Base-by-base conservation (phyloP, 495 filamentous ascomycete genomes). In the Neurospora sp. region DNA sequence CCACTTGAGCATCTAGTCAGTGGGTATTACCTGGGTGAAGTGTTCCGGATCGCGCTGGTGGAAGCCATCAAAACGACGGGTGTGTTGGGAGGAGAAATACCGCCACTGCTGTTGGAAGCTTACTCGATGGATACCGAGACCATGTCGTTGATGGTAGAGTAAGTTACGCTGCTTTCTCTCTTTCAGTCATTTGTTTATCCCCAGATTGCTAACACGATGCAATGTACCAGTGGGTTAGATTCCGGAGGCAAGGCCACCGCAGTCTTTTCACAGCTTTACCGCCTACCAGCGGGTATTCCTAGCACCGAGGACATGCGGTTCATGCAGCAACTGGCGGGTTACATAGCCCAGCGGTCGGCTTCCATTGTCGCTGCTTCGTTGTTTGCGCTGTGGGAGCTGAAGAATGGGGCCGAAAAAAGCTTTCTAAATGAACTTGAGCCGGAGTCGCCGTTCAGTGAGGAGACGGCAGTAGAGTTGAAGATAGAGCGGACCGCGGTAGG, bases 1-100 rank as follows among this genome's bases (percentile, higher is more conserved):
- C 93, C 93, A 0, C 86, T 95, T 39, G 93, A 97, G 80, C 91
- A 95, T 74, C 87, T 94, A 82, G 90, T 93, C 7, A 89, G 91
- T 74, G 93, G 93, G 7, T 90, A 90, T 44, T 97, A 97, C 78
- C 87, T 97, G 5, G 93, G 93, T 31, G 93, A 97, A 84, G 86
- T 97, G 6, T 89, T 90, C 70, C 88, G 93, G 5, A 78, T 92
- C 7, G 88, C 89, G 3, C 83, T 93, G 61, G 81, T 91, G 40
- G 92, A 94, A 39, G 90, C 88, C 0, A 84, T 90, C 66, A 74
- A 85, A 27, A 84, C 82, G 5, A 83, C 85, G 0, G 85, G 85
- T 9, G 74, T 91, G 2, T 85, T 92, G 69, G 83, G 84, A 69
- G 89, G 89, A 8, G 76, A 87, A 35, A 76, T 91, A 10, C 89